Base-by-base conservation (phyloP, 2,329 filamentous ascomycete genomes). In the Aspergillus sojae region DNA sequence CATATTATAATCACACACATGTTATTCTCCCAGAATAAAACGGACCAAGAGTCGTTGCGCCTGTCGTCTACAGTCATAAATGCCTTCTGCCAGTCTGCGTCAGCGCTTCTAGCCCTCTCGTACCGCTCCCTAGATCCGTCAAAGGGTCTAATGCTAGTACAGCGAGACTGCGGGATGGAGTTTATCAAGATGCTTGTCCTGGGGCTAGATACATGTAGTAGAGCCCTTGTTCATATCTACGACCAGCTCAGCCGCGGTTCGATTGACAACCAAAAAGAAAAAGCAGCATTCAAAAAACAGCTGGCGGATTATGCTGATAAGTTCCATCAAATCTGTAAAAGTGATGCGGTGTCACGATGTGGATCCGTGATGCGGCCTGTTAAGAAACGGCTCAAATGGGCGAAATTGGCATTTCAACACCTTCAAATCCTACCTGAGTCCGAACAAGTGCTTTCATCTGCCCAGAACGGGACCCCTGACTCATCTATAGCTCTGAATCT, bases 1-100 rank as follows among this genome's bases (percentile, higher is more conserved):
- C 61, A 62, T 55, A 41, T 46, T 14, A 58, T 62, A n/a, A 50
- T 32, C 21, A 59, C 59, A 23, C 61, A 62, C 10, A 46, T 62
- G 56, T 10, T 62, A 11, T 62, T 62, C 36, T 53, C 56, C 1
- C 19, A 26, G 36, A 48, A 48, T 5, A 52, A 14, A 4, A 11
- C 5, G 19, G 21, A 26, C 19, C 34, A 55, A 23, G 16, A 43
- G 26, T 43, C 36, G 36, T 14, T 34, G 23, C 11, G 19, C 16
- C 34, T 43, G 5, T 58, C 36, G 11, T 32, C 48, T 4, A 23
- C 26, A 3, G 28, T 14, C 26, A 59, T 58, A 4, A 46, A 56
- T 41, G 41, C 50, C 4, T 62, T 62, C 23, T 62, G 61, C 12
- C 56, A 59, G 28, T 62, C 61, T 19, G 36, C 48, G 9, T 46